phyloP scores from a whole-genome alignment of 495 filamentous ascomycete genomes.

The Terfezia boudieri region DNA sequence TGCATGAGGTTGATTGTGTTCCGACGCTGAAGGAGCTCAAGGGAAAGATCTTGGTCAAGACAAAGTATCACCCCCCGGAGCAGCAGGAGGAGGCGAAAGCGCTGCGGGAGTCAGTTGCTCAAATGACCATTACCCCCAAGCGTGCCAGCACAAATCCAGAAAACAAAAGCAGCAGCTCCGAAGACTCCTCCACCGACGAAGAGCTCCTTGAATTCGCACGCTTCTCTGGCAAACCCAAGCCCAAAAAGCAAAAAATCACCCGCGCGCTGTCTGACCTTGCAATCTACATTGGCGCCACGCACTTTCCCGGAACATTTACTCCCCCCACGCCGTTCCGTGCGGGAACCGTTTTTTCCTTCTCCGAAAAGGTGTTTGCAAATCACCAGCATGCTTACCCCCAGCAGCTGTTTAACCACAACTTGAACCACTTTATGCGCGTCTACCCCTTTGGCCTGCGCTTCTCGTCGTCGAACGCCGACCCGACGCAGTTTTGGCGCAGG shows the following conservation, averaged over 20 bases:
- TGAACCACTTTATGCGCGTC: constrained; percentile 62
- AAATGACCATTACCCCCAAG: not conserved
- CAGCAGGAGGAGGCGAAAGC: not conserved
- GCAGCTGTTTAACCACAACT: constrained; percentile 60
- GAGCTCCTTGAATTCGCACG: constrained; percentile 11
- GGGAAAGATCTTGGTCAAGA: constrained; percentile 74
- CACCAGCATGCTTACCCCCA: constrained; percentile 37
- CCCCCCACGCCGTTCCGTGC: constrained; percentile 41
- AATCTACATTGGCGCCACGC: constrained; percentile 59
- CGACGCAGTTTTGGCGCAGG: constrained; percentile 60
- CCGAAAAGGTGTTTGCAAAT: constrained; percentile 52
- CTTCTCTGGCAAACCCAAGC: constrained; percentile 13
- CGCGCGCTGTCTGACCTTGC: constrained; percentile 50
- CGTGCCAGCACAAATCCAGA: too few species aligned
- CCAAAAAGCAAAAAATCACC: constrained; percentile 47
- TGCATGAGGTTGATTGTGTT: constrained; percentile 30
- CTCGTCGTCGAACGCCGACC: constrained; percentile 66
- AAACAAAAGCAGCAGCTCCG: not conserved
- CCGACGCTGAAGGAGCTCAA: constrained; percentile 44
- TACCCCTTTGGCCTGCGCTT: constrained; percentile 72
- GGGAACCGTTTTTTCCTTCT: constrained; percentile 69
- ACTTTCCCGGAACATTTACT: constrained; percentile 34
- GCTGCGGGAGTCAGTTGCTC: not conserved
- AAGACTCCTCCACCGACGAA: constrained; percentile 7
- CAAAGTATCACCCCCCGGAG: constrained; percentile 20